Percentiles rank a stretch among this genome's conserved stretches.
Evolutionary conservation across 73 alveolate genomes (phyloP).

Genomic region (Tetrahymena borealis): DNA sequence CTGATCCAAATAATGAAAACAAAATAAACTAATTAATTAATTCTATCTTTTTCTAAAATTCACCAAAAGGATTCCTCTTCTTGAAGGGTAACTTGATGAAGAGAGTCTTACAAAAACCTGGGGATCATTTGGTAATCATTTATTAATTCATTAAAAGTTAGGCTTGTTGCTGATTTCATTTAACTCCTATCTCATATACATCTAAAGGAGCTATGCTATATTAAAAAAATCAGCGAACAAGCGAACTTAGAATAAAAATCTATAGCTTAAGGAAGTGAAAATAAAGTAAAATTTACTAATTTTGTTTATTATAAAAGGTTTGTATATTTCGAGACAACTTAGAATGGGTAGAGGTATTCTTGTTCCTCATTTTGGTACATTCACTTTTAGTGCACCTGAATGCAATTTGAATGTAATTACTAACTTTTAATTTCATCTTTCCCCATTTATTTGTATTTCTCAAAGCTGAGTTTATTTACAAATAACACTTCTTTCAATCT

Average conservation of each 20-base stretch:
- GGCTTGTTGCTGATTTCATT: no score
- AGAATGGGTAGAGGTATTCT: conserved; percentile 44
- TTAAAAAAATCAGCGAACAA: neutral
- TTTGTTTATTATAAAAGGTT: conserved; percentile 1
- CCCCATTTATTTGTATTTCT: no score
- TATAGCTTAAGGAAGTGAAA: neutral
- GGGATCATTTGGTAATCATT: neutral
- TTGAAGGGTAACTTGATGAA: neutral
- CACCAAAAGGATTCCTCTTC: neutral
- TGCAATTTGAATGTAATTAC: conserved; percentile 3
- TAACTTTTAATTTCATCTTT: neutral
- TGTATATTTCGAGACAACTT: conserved; percentile 15
- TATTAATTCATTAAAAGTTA: no score
- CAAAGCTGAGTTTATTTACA: no score
- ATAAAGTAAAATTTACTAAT: no score
- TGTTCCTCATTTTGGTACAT: conserved; percentile 34
- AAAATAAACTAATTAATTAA: neutral
- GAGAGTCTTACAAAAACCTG: neutral
- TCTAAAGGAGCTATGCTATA: no score
- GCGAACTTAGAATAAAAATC: neutral
- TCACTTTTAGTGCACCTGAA: conserved; percentile 47
- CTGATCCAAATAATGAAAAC: neutral
- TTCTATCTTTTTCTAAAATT: neutral
- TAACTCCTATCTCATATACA: neutral
- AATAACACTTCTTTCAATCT: no score